Evolutionary conservation across 164 flowering plant genomes (phyloP), one percentile per base, ranked within the genome.

Genomic region (Santalum album): DNA sequence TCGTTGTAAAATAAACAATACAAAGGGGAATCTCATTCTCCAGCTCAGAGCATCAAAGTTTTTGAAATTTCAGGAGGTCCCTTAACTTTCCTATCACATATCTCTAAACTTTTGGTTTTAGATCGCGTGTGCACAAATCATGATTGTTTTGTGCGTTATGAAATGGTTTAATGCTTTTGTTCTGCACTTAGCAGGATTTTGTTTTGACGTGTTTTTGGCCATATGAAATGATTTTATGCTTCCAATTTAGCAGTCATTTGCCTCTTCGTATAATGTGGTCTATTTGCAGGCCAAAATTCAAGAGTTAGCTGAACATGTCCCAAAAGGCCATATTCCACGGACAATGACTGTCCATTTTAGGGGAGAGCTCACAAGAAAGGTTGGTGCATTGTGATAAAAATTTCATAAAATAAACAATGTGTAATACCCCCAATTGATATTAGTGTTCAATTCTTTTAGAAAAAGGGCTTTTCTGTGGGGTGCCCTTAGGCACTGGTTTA

Each of bases 41-140:
- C 99, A 94, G 72, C 90, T 90, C 15, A 78, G 99, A 70, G 99
- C 99, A 62, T 94, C 99, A 36, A 94, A 94, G 67, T 94, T 94
- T 68, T 56, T 87, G 68, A 94, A 78, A 76, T 90, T 87, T 73
- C 99, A 94, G 66, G 99, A 94, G 99, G 99, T 88, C 16, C 14
- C 25, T 35, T 45, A 17, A 1, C 53, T 46, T 25, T 48, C 21
- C 16, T 46, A 20, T 3, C 50, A 46, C 14, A 46, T 1, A 20
- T n/a, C 6, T 16, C 21, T 46, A 46, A 7, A n/a, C 15, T 46
- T 20, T 46, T 9, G 50, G 50, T 14, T 38, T 32, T 32, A 32
- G 36, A 38, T 38, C 17, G 14, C 9, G 9, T 3, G 9, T 29
- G 34, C 34, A 29, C 9, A 9, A 4, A 29, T 29, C 9, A 29